Percentiles rank a stretch among this genome's conserved stretches.
Evolutionary conservation across 192 early-diverging fungal genomes (phyloP).

Genomic region (Martensiomyces pterosporus): DNA sequence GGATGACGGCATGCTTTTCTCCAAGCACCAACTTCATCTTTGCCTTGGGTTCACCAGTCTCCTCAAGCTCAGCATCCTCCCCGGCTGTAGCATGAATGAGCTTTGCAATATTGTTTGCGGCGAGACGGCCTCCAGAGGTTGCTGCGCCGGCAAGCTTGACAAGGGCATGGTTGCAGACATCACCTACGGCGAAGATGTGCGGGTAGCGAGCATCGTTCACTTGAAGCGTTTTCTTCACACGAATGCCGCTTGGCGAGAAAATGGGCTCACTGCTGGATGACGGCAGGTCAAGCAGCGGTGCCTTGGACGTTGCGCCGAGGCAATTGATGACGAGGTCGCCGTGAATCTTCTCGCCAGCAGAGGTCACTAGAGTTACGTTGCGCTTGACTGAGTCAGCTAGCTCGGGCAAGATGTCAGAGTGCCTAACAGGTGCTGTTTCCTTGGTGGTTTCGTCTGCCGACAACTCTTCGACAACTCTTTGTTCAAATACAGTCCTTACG

Average conservation of each 20-base stretch:
- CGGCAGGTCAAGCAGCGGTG: constrained; percentile 27
- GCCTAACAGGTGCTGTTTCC: constrained; percentile 42
- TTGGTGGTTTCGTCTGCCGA: constrained; percentile 13
- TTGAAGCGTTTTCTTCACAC: constrained; percentile 60
- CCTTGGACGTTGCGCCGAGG: constrained; percentile 28
- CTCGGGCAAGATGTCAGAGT: constrained; percentile 29
- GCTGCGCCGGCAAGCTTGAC: constrained; percentile 42
- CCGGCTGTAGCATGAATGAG: constrained; percentile 15
- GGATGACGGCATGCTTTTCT: constrained; percentile 32
- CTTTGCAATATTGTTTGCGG: constrained; percentile 28
- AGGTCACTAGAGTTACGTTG: constrained; percentile 28
- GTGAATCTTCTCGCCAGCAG: constrained; percentile 15
- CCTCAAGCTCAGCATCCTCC: constrained; percentile 1
- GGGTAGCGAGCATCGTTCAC: constrained; percentile 57
- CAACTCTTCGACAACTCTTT: constrained; percentile 43
- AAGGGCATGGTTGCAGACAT: constrained; percentile 51
- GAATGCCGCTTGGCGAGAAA: constrained; percentile 39
- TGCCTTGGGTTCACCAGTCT: neutral
- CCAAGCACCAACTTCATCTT: constrained; percentile 44
- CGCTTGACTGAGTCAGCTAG: constrained; percentile 45
- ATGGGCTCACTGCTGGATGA: constrained; percentile 22
- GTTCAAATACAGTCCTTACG: constrained; percentile 48
- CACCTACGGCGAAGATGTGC: constrained; percentile 74
- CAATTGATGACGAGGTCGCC: constrained; percentile 41
- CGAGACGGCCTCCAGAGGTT: constrained; percentile 14